phyloP scores from a whole-genome alignment of 2,329 filamentous ascomycete genomes.

The Monilinia fructicola region DNA sequence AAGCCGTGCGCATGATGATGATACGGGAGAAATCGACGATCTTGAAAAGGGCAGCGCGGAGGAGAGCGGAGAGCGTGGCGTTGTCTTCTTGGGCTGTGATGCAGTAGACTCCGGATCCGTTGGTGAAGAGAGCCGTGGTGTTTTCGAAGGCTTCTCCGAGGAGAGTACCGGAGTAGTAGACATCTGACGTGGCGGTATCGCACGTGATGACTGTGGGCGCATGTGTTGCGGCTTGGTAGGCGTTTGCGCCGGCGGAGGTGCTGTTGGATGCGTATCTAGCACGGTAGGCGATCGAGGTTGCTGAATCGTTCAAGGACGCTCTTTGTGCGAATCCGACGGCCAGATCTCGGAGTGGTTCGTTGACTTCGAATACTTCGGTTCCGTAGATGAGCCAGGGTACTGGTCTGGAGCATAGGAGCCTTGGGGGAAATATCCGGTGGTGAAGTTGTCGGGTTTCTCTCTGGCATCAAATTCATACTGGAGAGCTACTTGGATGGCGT shows the following conservation, averaged over 20 bases:
- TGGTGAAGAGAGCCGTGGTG: constrained; percentile 63
- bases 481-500: constrained; percentile 70
- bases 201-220: constrained; percentile 60
- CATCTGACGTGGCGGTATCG: constrained; percentile 68
- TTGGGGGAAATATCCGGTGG: constrained; percentile 68
- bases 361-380: constrained; percentile 69
- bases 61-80: constrained; percentile 63
- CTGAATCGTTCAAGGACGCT: constrained; percentile 54
- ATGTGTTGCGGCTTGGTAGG: constrained; percentile 47
- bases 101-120: constrained; percentile 67
- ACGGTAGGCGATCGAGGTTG: constrained; percentile 53
- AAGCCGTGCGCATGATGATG: constrained; percentile 67
- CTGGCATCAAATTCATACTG: constrained; percentile 74
- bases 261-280: constrained; percentile 47
- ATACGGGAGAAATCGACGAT: constrained; percentile 65
- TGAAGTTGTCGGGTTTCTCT: constrained; percentile 63
- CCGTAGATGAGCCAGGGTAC: constrained; percentile 63
- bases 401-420: constrained; percentile 55
- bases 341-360: constrained; percentile 54
- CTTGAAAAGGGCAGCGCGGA: constrained; percentile 54
- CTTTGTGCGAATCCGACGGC: constrained; percentile 52
- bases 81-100: constrained; percentile 73
- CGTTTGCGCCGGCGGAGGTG: constrained; percentile 44
- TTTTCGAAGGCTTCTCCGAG: constrained; percentile 65
- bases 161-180: constrained; percentile 65